phyloP scores from a whole-genome alignment of 2,329 filamentous ascomycete genomes.

The Talaromyces sp. region DNA sequence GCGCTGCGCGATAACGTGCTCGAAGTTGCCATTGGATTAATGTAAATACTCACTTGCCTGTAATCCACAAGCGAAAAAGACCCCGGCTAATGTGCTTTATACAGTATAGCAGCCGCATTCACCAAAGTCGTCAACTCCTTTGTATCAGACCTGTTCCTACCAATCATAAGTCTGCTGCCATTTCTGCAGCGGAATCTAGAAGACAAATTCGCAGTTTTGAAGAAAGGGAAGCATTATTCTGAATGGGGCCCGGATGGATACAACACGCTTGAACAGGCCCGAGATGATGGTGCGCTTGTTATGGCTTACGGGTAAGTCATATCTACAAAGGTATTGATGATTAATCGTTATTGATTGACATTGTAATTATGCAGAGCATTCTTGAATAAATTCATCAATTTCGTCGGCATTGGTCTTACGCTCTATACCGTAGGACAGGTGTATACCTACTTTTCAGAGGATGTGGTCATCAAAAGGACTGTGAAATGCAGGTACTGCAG shows the following conservation, averaged over 20 bases:
- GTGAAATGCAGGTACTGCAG: constrained; percentile 59
- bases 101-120: constrained; percentile 11
- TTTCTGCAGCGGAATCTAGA: constrained; percentile 7
- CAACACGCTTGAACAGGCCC: constrained; percentile 7
- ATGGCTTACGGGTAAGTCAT: constrained; percentile 11
- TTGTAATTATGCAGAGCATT: neutral
- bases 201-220: constrained; percentile 4
- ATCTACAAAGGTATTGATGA: neutral
- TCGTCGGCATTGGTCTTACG: constrained; percentile 61
- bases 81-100: neutral
- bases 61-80: no score
- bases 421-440: constrained; percentile 61
- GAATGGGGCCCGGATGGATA: neutral
- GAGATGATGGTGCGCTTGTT: constrained; percentile 8
- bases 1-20: constrained; percentile 9
- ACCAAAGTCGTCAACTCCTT: constrained; percentile 11
- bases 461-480: constrained; percentile 67
- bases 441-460: constrained; percentile 59
- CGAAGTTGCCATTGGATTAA: constrained; percentile 12
- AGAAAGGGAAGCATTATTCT: constrained; percentile 6
- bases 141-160: constrained; percentile 7
- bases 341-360: neutral
- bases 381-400: constrained; percentile 56
- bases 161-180: constrained; percentile 4
- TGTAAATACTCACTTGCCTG: neutral